Evolutionary conservation across 768 basidiomycete species (phyloP).

Genomic region (Trametes sanguinea): DNA sequence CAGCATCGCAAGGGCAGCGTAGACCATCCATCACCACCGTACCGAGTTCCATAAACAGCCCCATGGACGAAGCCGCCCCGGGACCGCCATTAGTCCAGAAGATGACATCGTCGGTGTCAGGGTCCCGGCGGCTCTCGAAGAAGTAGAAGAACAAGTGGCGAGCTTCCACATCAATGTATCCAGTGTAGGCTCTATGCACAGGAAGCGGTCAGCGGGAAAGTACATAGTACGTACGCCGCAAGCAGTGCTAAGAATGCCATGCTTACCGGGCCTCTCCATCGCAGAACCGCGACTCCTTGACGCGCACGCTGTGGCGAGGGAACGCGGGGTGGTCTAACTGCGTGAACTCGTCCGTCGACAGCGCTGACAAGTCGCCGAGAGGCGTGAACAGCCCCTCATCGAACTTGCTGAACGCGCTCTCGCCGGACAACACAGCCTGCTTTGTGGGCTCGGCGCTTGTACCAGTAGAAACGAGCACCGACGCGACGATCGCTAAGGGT

Average conservation of each 20-base stretch:
- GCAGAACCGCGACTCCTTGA: conserved; percentile 47
- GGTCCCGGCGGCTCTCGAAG: conserved; percentile 46
- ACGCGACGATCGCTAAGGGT: no score
- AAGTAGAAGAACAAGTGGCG: conserved; percentile 50
- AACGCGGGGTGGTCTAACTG: conserved; percentile 46
- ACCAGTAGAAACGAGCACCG: no score
- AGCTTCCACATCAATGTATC: conserved; percentile 70
- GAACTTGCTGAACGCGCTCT: conserved; percentile 3
- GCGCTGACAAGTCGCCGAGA: conserved; percentile 31
- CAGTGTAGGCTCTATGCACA: conserved; percentile 56
- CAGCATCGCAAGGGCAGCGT: no score
- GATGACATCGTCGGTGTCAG: conserved; percentile 34
- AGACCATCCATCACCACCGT: background rate
- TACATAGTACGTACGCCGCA: background rate
- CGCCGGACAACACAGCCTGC: background rate
- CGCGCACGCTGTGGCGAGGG: conserved; percentile 43
- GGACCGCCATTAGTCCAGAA: conserved; percentile 41
- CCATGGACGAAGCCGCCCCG: conserved; percentile 30
- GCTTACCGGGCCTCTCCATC: conserved; percentile 40
- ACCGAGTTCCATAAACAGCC: conserved; percentile 52
- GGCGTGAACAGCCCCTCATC: conserved; percentile 39
- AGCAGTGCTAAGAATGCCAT: background rate
- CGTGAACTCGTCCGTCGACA: conserved; percentile 38
- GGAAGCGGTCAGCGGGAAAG: background rate
- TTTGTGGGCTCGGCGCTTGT: no score